phyloP scores from a whole-genome alignment of 306 rosid genomes.

The Sechiopsis laciniata region DNA sequence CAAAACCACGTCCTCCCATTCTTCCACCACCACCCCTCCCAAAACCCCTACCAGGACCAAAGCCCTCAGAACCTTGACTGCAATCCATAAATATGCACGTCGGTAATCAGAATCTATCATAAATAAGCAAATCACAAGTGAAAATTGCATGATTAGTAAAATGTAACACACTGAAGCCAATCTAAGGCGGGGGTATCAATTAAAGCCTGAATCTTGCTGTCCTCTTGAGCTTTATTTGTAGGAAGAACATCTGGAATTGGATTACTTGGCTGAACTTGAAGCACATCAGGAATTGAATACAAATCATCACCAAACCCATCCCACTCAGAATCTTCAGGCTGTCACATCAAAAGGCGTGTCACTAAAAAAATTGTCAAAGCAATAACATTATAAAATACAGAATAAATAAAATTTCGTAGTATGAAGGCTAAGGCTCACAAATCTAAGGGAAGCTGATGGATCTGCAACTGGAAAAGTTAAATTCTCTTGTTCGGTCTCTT shows the following conservation, averaged over 20 bases:
- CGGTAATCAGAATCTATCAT: constrained; percentile 13
- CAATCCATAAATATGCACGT: constrained; percentile 24
- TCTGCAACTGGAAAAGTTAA: constrained; percentile 40
- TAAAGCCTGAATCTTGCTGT: constrained; percentile 85
- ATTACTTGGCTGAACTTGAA: constrained; percentile 59
- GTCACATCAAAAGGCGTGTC: constrained; percentile 22
- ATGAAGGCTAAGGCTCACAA: constrained; percentile 38
- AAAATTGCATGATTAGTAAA: constrained; percentile 19
- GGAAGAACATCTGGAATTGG: constrained; percentile 56
- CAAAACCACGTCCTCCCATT: constrained; percentile 90
- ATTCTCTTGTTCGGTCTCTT: constrained; percentile 46
- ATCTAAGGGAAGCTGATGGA: constrained; percentile 48
- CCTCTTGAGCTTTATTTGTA: constrained; percentile 74
- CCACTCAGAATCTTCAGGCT: constrained; percentile 87
- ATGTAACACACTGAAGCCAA: constrained; percentile 72
- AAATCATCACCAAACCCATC: constrained; percentile 96
- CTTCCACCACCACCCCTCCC: constrained; percentile 88
- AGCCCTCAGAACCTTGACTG: constrained; percentile 86
- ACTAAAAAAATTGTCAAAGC: constrained; percentile 6
- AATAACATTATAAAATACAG: background rate
- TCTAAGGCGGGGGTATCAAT: constrained; percentile 82
- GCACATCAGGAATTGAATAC: constrained; percentile 74
- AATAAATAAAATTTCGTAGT: background rate
- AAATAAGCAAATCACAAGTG: background rate
- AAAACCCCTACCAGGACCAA: constrained; percentile 77